These are phyloP conservation scores for Pichia deserticola DNA, from an alignment of 805 yeast genomes.

Conservation along the genomic window DNA sequence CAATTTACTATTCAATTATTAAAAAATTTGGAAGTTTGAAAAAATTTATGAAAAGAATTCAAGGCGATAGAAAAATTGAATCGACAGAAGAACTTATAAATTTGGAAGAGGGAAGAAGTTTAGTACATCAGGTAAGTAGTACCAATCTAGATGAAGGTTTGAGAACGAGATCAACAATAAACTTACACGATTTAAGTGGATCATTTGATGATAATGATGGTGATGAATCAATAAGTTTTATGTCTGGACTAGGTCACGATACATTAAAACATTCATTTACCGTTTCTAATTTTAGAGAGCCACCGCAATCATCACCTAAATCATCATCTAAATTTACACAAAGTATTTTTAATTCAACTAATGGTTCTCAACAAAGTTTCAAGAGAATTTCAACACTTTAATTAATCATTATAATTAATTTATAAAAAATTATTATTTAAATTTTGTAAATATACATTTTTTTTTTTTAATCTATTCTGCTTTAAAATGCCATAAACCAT, in stretches of 20 bases:
- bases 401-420: not conserved
- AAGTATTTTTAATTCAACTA: not conserved
- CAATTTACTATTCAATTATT: slow-evolving; percentile 1
- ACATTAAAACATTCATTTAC: slow-evolving; percentile 8
- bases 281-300: slow-evolving; percentile 9
- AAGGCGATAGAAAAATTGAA: slow-evolving; percentile 2
- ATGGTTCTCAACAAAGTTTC: slow-evolving; percentile 8
- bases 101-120: slow-evolving; percentile 11
- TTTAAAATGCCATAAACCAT: slow-evolving; percentile 71
- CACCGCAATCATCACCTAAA: not conserved
- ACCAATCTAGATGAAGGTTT: slow-evolving; percentile 13
- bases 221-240: not conserved
- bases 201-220: not conserved
- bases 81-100: slow-evolving; percentile 4
- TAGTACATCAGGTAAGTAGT: slow-evolving; percentile 7
- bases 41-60: slow-evolving; percentile 3
- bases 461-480: slow-evolving; percentile 10
- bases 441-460: not conserved
- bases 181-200: slow-evolving; percentile 16
- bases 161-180: slow-evolving; percentile 27
- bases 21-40: slow-evolving; percentile 11
- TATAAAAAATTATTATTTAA: not conserved
- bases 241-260: not conserved
- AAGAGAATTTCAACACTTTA: not conserved
- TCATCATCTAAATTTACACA: not conserved